A percentile compares a stretch with the other conserved stretches of the same genome.
These are phyloP conservation scores for Acanthamoeba quina DNA, from an alignment of 208 protist species.

Conservation along the genomic window DNA sequence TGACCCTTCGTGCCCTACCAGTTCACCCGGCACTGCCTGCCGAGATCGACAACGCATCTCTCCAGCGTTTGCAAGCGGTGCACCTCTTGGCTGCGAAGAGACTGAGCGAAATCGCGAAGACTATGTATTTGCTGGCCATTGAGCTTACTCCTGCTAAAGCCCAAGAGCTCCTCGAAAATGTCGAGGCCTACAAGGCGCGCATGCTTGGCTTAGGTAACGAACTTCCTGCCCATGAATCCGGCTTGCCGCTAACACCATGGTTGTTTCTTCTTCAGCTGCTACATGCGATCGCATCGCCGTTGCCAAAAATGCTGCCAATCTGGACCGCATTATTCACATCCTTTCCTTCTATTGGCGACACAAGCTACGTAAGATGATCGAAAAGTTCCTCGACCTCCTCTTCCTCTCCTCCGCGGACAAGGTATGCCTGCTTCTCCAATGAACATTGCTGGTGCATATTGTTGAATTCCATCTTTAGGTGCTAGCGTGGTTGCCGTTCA, in stretches of 20 bases:
- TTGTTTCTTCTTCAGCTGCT: neutral
- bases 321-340: neutral
- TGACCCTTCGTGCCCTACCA: neutral
- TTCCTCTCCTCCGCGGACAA: neutral
- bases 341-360: slow-evolving; percentile 14
- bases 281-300: neutral
- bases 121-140: neutral
- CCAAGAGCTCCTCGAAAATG: neutral
- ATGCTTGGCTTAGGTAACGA: neutral
- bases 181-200: neutral
- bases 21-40: neutral
- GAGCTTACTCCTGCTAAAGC: neutral
- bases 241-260: neutral
- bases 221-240: neutral
- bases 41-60: neutral
- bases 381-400: neutral
- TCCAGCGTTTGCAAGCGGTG: neutral
- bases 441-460: neutral
- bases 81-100: neutral
- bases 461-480: neutral
- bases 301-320: slow-evolving; percentile 12
- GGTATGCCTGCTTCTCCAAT: neutral
- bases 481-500: neutral
- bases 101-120: slow-evolving; percentile 24
- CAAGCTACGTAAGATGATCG: slow-evolving; percentile 17